Percentiles rank a stretch among this genome's conserved stretches.
Evolutionary conservation across 768 basidiomycete genomes (phyloP).

Genomic region (Pisolithus microcarpus): DNA sequence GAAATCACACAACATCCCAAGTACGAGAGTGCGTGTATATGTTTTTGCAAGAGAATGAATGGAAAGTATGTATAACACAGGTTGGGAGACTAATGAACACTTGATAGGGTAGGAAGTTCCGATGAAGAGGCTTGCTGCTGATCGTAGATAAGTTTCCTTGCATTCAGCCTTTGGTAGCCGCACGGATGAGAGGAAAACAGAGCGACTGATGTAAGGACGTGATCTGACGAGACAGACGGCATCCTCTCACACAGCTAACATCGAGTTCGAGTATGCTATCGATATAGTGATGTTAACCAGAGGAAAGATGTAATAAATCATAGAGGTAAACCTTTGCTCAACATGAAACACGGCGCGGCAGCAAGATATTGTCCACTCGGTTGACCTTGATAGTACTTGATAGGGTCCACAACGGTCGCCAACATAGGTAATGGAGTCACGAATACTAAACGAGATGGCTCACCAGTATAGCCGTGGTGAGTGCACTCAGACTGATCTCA

Average conservation of each 20-base stretch:
- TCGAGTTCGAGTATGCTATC: conserved; percentile 19
- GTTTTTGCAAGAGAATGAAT: neutral
- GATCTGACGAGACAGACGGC: neutral
- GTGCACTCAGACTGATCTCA: conserved; percentile 6
- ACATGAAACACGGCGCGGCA: conserved; percentile 5
- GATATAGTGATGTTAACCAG: neutral
- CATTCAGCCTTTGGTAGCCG: neutral
- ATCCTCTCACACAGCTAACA: conserved; percentile 17
- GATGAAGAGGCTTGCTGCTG: neutral
- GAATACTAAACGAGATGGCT: neutral
- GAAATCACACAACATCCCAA: too few species aligned
- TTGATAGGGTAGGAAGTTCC: conserved; percentile 14
- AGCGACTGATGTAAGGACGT: neutral
- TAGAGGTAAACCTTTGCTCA: conserved; percentile 11
- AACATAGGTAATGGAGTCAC: neutral
- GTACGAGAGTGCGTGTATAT: neutral
- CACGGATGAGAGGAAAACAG: neutral
- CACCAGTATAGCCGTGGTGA: conserved; percentile 7
- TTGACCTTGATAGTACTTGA: conserved; percentile 10
- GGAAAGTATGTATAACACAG: neutral
- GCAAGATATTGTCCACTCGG: conserved; percentile 2
- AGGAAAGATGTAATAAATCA: neutral
- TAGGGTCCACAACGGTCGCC: too few species aligned
- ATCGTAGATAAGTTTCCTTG: conserved; percentile 4
- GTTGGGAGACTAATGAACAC: neutral